phyloP scores from a whole-genome alignment of 2,329 filamentous ascomycete species.

The Monilinia vaccinii-corymbosi region DNA sequence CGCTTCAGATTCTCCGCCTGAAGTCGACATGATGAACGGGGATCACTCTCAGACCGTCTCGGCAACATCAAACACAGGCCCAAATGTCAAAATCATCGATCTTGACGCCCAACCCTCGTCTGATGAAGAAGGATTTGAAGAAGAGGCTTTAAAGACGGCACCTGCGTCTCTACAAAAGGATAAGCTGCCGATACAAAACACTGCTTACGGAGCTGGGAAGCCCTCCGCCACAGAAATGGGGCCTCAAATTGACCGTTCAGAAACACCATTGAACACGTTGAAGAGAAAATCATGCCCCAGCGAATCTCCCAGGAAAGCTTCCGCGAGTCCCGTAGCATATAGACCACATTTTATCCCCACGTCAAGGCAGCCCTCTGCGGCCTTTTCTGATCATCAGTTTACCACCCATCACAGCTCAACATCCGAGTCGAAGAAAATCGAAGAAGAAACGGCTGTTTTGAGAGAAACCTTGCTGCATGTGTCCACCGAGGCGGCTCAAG shows the following conservation, averaged over 20 bases:
- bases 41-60: neutral
- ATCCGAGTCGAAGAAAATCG: neutral
- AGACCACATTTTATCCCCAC: neutral
- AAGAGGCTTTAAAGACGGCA: neutral
- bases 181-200: neutral
- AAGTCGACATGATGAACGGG: neutral
- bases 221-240: neutral
- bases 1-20: neutral
- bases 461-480: constrained; percentile 15
- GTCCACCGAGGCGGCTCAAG: constrained; percentile 19
- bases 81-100: neutral
- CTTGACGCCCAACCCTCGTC: neutral
- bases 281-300: neutral
- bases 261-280: neutral
- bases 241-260: neutral
- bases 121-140: too few relatives aligned
- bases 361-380: neutral
- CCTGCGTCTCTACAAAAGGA: neutral
- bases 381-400: neutral
- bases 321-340: neutral
- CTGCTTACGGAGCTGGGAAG: neutral
- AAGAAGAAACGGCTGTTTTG: constrained; percentile 18
- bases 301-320: neutral
- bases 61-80: neutral
- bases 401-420: neutral